Base-by-base conservation (phyloP, 768 basidiomycete genomes). In the Calocybe gangraenosa region DNA sequence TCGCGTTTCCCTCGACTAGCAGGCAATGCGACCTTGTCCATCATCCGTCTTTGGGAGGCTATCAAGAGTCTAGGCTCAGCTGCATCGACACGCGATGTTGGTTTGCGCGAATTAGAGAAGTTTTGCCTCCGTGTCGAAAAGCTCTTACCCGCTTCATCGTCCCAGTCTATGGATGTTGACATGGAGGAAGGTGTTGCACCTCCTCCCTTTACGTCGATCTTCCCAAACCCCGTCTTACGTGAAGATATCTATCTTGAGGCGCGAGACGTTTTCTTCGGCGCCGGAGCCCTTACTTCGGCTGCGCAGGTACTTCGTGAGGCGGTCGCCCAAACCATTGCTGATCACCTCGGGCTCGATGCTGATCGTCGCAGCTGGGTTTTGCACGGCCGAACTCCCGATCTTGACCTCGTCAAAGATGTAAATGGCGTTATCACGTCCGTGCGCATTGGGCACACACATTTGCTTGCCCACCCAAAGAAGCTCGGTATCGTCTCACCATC, bases 221-320 rank as follows among this genome's bases (percentile, higher is more conserved):
- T 92, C 54, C 69, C 84, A 3, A 90, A 92, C 58, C 80, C 85
- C 3, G 65, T 75, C 0, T 59, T 94, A 1, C 82, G 92, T 33
- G 94, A 98, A 62, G 91, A 93, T 42, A 80, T 97, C 22, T 93
- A 84, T 56, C 70, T 91, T 33, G 89, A 93, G 58, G 89, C 90
- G 0, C 75, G 86, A 15, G 96, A 98, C 60, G 79, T 95, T 18
- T 97, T 99, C 67, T 91, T 96, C 52, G 90, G 91, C 30, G 75
- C 81, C 19, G 78, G 80, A 13, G 63, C 69, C 3, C 69, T 75
- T 39, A 83, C 81, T 1, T 51, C 73, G 1, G 61, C 76, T 7
- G 74, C 79, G 37, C 77, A 67, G 39, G 63, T 68, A 3, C 76
- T 82, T 51, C 50, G 67, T 13, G 69, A 74, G 6, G 63, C 66